phyloP scores from a whole-genome alignment of 2,329 filamentous ascomycete species.

The Pseudogymnoascus sp. region DNA sequence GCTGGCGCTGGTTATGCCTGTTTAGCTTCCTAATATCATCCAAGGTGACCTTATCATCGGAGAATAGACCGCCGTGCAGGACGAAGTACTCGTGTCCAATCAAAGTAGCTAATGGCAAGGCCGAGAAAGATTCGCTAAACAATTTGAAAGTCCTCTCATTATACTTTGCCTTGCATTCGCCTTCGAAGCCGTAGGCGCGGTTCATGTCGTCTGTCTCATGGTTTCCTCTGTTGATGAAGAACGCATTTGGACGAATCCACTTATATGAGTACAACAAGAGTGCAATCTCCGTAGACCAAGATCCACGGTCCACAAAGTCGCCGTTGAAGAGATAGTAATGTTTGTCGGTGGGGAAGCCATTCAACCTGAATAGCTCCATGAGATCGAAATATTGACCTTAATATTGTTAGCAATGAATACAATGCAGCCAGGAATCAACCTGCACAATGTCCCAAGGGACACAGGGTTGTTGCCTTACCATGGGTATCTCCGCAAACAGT shows the following conservation, averaged over 20 bases:
- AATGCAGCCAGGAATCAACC: not conserved
- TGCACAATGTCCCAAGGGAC: not conserved
- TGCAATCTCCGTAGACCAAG: conserved; percentile 96
- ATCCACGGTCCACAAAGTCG: conserved; percentile 95
- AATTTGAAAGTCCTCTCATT: conserved; percentile 87
- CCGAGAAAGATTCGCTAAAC: conserved; percentile 97
- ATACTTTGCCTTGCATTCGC: conserved; percentile 97
- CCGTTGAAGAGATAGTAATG: conserved; percentile 97
- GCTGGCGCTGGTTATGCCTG: conserved; percentile 82
- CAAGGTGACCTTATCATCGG: conserved; percentile 82
- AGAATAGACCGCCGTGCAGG: conserved; percentile 91
- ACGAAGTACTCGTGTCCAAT: conserved; percentile 88
- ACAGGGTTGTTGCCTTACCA: conserved; percentile 45
- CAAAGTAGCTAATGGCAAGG: conserved; percentile 81
- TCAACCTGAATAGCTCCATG: conserved; percentile 89
- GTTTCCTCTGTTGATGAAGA: conserved; percentile 97
- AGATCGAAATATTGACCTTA: conserved; percentile 96
- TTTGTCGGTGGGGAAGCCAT: conserved; percentile 74
- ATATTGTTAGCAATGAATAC: conserved; percentile 19
- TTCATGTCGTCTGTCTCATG: conserved; percentile 99
- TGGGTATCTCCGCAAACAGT: conserved; percentile 98
- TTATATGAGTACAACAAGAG: conserved; percentile 93
- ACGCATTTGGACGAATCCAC: conserved; percentile 77
- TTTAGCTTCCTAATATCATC: conserved; percentile 93
- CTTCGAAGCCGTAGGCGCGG: conserved; percentile 94